These are phyloP conservation scores for Populus hybrid DNA, from an alignment of 441 rosid species.

Conservation along the genomic window DNA sequence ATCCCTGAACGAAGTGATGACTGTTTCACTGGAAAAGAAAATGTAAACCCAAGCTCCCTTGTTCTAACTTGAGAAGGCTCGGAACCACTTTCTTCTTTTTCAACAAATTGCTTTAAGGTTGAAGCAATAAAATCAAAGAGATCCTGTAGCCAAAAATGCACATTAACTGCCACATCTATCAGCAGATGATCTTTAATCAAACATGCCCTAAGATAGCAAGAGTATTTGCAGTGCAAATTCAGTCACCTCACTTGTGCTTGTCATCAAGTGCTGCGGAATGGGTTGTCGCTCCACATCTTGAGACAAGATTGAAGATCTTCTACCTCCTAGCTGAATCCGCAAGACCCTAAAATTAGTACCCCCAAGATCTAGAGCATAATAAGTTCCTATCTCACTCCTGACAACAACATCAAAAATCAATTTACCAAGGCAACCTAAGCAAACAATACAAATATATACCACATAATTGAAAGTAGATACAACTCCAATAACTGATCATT, in stretches of 20 bases:
- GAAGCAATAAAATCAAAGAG: slow-evolving; percentile 80
- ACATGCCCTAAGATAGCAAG: background rate
- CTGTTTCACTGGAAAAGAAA: slow-evolving; percentile 91
- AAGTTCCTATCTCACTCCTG: slow-evolving; percentile 88
- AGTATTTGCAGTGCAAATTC: background rate
- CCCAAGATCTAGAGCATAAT: slow-evolving; percentile 84
- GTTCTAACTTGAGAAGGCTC: slow-evolving; percentile 27
- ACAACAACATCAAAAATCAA: slow-evolving; percentile 24
- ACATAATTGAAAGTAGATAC: background rate
- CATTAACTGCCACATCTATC: background rate
- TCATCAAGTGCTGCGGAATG: slow-evolving; percentile 66
- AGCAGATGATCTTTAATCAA: background rate
- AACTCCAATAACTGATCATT: background rate
- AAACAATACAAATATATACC: background rate
- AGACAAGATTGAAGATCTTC: slow-evolving; percentile 53
- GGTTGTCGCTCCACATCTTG: slow-evolving; percentile 56
- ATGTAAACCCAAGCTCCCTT: slow-evolving; percentile 82
- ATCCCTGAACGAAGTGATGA: slow-evolving; percentile 61
- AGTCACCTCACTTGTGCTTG: slow-evolving; percentile 70
- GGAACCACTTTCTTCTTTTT: slow-evolving; percentile 55
- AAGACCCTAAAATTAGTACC: slow-evolving; percentile 83
- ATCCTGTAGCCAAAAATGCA: slow-evolving; percentile 45
- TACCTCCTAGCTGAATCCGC: slow-evolving; percentile 74
- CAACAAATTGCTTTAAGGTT: slow-evolving; percentile 63
- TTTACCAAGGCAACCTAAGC: slow-evolving; percentile 17